Evolutionary conservation across 768 basidiomycete genomes (phyloP), one percentile per base, ranked within the genome.

Genomic region (Kwoniella mangroviensis): DNA sequence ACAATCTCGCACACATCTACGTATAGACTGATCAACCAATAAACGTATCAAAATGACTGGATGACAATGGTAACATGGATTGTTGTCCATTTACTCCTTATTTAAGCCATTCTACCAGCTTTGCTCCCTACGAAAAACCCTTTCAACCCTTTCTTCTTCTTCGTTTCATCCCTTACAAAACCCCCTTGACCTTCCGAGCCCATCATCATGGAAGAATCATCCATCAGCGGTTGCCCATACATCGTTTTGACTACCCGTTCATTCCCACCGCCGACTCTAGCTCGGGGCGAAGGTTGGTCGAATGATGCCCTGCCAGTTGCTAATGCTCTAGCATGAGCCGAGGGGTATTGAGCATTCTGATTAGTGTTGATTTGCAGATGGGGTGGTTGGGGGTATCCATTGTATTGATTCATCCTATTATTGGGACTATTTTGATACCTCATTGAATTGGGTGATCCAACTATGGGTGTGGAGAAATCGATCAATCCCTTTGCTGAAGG

Each of bases 91-190:
- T 3, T 34, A 49, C 13, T 13, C 19, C 12, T 49, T 9, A 13
- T 43, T 57, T 52, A 74, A 40, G 67, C 73, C 59, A 75, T 62
- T 43, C 74, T 59, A 10, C 76, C 76, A 24, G 73, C 70, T 65
- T 75, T 77, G 28, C 58, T 64, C 19, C 26, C 60, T 2, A 74
- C 74, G 55, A 78, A 78, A 57, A 75, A 63, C 43, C 71, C 73
- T 68, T 74, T 78, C 52, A 78, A 65, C 21, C 77, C 77, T 40
- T 67, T 71, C 41, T 68, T 73, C 70, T 64, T 72, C 66, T 68
- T 72, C 60, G 22, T 68, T 68, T 45, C 51, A 10, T 56, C 63
- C 45, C 42, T 53, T 58, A 6, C 54, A 65, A n/a, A 52, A 52
- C 60, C 40, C 19, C 15, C 42, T 34, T 17, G 34, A 24, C 24